Conservation (phyloP, 2,329 filamentous ascomycete genomes). For the Xylariaceae sp. region DNA sequence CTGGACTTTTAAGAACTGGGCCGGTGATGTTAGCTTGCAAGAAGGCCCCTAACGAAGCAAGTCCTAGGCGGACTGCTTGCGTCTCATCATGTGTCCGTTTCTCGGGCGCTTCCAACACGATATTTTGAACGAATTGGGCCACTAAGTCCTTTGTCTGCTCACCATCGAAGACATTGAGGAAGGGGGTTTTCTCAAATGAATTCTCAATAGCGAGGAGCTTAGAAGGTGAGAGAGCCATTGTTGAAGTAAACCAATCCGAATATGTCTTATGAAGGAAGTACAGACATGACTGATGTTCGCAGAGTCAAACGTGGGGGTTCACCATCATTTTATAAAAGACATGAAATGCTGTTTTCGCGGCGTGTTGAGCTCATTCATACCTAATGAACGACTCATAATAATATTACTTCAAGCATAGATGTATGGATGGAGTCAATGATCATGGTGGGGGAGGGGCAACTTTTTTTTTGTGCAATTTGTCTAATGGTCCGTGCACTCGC, state of each 20-base stretch:
- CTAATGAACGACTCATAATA: no score
- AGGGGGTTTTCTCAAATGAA: constrained; percentile 23
- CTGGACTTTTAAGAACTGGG: constrained; percentile 57
- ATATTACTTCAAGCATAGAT: not conserved
- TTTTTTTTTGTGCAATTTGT: constrained; percentile 6
- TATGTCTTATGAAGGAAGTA: not conserved
- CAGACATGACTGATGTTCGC: not conserved
- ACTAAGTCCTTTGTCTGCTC: constrained; percentile 20
- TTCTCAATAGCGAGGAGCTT: constrained; percentile 24
- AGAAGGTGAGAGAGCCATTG: constrained; percentile 12
- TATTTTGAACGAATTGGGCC: constrained; percentile 18
- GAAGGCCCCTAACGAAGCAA: constrained; percentile 70
- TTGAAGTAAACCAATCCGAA: not conserved
- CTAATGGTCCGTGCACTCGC: not conserved
- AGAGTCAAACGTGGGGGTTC: not conserved
- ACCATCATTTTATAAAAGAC: not conserved
- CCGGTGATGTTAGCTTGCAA: constrained; percentile 77
- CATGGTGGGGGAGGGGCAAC: constrained; percentile 33
- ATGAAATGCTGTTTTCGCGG: not conserved
- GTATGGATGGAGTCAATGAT: not conserved
- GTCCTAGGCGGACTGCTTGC: constrained; percentile 47
- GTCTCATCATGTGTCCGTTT: constrained; percentile 1
- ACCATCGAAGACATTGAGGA: constrained; percentile 22
- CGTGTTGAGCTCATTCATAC: not conserved
- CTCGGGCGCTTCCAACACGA: constrained; percentile 4